phyloP scores from a whole-genome alignment of 129 eudicot genomes.

The Lactuca sativa region DNA sequence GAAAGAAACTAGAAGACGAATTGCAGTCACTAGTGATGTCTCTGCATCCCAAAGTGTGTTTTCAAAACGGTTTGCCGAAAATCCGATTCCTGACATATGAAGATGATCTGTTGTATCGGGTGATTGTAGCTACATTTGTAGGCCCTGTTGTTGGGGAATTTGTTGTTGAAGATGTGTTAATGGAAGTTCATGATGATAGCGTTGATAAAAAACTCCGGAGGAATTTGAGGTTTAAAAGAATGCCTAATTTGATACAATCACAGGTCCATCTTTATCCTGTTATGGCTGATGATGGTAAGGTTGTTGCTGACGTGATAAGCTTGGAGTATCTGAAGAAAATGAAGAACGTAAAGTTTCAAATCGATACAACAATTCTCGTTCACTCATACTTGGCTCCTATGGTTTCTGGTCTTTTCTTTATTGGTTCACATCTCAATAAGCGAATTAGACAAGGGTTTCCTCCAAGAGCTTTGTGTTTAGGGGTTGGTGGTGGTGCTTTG shows the following conservation, averaged over 20 bases:
- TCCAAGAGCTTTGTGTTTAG: conserved; percentile 77
- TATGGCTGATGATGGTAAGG: neutral
- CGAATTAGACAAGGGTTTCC: conserved; percentile 28
- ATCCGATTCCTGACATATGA: conserved; percentile 54
- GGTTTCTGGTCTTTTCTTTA: conserved; percentile 68
- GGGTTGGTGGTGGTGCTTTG: conserved; percentile 96
- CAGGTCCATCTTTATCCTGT: conserved; percentile 48
- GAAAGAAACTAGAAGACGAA: conserved; percentile 21
- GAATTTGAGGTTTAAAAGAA: conserved; percentile 83
- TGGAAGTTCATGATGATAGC: conserved; percentile 30
- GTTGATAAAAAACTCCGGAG: conserved; percentile 55
- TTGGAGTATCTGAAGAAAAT: conserved; percentile 25
- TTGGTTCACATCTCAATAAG: conserved; percentile 37
- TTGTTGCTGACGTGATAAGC: neutral
- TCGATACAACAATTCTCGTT: conserved; percentile 53
- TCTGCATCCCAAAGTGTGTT: conserved; percentile 55
- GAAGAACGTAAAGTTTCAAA: conserved; percentile 40
- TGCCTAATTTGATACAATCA: conserved; percentile 80
- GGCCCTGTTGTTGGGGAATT: conserved; percentile 74
- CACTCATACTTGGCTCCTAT: conserved; percentile 79
- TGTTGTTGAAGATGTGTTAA: conserved; percentile 77
- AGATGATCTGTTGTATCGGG: conserved; percentile 52
- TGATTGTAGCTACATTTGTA: conserved; percentile 38
- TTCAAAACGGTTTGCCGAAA: conserved; percentile 36
- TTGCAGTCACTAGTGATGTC: conserved; percentile 48